Base-by-base conservation (phyloP, 345 rosid genomes). In the Hibiscus mutabilis region DNA sequence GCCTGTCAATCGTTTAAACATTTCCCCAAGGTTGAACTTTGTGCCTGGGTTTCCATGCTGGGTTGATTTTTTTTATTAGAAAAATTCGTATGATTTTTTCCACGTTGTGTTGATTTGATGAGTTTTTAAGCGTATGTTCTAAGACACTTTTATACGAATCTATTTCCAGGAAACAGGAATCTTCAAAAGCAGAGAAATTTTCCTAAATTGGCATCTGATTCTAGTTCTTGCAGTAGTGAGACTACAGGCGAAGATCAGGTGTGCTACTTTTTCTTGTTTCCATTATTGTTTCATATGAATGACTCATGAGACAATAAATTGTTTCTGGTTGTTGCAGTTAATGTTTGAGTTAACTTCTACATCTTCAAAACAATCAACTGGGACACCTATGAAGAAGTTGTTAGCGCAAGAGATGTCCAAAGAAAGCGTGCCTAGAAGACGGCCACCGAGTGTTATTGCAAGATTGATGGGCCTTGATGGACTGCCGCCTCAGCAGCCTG, bases 391-490 rank as follows among this genome's bases (percentile, higher is more conserved):
- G 81, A 87, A 88, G 82, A 87, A 83, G 78, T 80, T 91, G 75
- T 79, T 91, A 63, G 93, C 88, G 4, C 86, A 86, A 76, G 96
- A 90, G 85, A 90, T 95, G 99, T 82, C 90, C 2, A 85, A 75
- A 82, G 97, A 92, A 64, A 80, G 77, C 58, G 91, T 84, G 77
- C 68, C 85, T 68, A 91, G 84, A 73, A 86, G 84, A 72, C 85
- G 90, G 68, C 74, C 97, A 59, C 97, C 92, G 2, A 82, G 94
- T 70, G 88, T 92, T 70, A 89, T 96, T 76, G 99, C 95, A 4
- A 82, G 95, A 73, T 75, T 96, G 77, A 96, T 96, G 99, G 99
- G 99, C 76, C 89, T 96, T 33, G 98, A 96, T 62, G 94, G 87
- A 35, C 65, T 89, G 81, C 97, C 98, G 7, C 77, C 87, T 80